Conservation (phyloP, 2,329 filamentous ascomycete genomes). For the Ceratocystis harringtonii region DNA sequence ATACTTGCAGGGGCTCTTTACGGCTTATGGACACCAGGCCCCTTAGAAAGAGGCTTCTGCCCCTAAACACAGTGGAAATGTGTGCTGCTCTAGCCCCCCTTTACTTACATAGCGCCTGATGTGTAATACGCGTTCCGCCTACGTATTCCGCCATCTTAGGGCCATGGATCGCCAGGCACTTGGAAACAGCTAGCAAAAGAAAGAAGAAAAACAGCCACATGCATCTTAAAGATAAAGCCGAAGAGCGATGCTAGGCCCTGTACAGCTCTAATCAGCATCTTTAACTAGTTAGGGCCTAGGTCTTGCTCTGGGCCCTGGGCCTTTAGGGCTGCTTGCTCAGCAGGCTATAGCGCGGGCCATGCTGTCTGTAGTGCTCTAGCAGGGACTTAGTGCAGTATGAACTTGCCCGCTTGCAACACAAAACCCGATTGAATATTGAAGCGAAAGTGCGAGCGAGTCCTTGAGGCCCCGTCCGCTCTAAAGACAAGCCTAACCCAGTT, state of each 20-base stretch:
- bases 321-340: not conserved
- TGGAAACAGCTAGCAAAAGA: not conserved
- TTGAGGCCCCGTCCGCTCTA: not conserved
- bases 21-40: too few relatives aligned
- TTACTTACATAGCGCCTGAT: not conserved
- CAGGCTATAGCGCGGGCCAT: not conserved
- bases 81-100: too few relatives aligned
- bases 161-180: not conserved
- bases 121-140: not conserved
- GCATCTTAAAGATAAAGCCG: not conserved
- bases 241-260: not conserved
- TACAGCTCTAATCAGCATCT: not conserved
- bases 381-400: too few relatives aligned
- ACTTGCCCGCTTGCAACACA: too few relatives aligned
- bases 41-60: too few relatives aligned
- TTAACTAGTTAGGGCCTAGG: not conserved
- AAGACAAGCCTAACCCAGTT: not conserved
- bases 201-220: not conserved
- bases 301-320: not conserved
- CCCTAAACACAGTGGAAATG: too few relatives aligned
- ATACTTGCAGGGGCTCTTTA: too few relatives aligned
- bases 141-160: constrained; percentile 3
- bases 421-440: too few relatives aligned
- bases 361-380: too few relatives aligned
- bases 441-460: not conserved